Evolutionary conservation across 768 basidiomycete species (phyloP).

Genomic region (Galerina sulciceps): DNA sequence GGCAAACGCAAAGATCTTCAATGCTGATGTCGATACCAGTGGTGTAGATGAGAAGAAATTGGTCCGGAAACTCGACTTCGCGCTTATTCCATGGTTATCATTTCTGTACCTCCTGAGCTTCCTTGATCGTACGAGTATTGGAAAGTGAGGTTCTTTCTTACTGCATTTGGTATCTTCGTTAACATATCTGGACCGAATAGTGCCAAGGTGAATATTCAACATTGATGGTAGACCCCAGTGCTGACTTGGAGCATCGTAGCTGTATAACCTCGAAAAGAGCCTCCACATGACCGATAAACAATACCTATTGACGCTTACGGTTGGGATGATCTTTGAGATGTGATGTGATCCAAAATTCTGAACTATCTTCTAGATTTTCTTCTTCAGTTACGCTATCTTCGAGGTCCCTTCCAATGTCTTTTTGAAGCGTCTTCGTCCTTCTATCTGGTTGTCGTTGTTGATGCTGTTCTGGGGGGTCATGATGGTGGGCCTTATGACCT

Average conservation of each 20-base stretch:
- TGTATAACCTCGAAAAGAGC: constrained; percentile 64
- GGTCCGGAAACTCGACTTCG: constrained; percentile 69
- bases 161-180: constrained; percentile 3
- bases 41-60: constrained; percentile 70
- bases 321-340: constrained; percentile 20
- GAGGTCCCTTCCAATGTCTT: constrained; percentile 80
- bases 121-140: constrained; percentile 54
- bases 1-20: constrained; percentile 34
- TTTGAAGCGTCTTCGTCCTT: constrained; percentile 74
- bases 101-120: constrained; percentile 80
- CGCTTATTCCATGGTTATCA: constrained; percentile 73
- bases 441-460: constrained; percentile 74
- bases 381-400: constrained; percentile 73
- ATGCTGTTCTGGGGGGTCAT: constrained; percentile 79
- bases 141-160: constrained; percentile 42
- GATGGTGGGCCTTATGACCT: constrained; percentile 54
- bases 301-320: constrained; percentile 67
- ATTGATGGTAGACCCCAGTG: background rate
- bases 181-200: constrained; percentile 27
- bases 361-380: constrained; percentile 40
- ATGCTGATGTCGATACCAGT: constrained; percentile 59
- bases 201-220: constrained; percentile 43
- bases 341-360: background rate
- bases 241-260: constrained; percentile 36
- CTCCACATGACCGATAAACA: constrained; percentile 68